Evolutionary conservation across 192 early-diverging fungal genomes (phyloP), one percentile per base, ranked within the genome.

Genomic region (Coemansia sp.): DNA sequence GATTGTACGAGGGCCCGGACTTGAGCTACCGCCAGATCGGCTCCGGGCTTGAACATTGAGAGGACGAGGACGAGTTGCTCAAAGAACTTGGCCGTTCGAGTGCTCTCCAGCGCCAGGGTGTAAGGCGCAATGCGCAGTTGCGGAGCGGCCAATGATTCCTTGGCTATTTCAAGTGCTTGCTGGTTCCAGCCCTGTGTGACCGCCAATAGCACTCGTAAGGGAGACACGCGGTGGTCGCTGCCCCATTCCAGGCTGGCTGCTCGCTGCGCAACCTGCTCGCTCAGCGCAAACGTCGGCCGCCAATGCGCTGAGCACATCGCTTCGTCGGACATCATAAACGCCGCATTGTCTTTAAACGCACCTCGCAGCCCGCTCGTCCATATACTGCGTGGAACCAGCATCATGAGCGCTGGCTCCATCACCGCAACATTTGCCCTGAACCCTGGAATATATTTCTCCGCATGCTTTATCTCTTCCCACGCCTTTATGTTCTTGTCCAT

Each of bases 291-390:
- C 6, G 24, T 55, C 19, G 53, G 53, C 25, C 29, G 53, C 14
- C 22, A n/a, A 8, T 48, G 50, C 11, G 27, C 11, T 8, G 15
- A 29, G 52, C 17, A 25, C 32, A 81, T 41, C 22, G 70, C 54
- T 32, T 52, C 55, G 53, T 81, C 78, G 1, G 78, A 32, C 1
- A 67, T 24, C 59, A 60, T 67, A 35, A 75, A 81, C 47, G 72
- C 59, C 49, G 78, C 52, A 55, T 71, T 61, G 32, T 59, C 66
- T 24, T 55, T 53, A 27, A 75, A 75, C 51, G 54, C 69, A 27
- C 78, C 78, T 3, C 11, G 23, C 14, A 35, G 14, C 21, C 56
- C 19, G 12, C 27, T 60, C n/a, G 5, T 17, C 77, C 72, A 67
- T 21, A 75, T 21, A 3, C 47, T 24, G 0, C 41, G 10, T 0